Evolutionary conservation across 108 stramenopile species (phyloP).

Genomic region (Seminavis robusta): DNA sequence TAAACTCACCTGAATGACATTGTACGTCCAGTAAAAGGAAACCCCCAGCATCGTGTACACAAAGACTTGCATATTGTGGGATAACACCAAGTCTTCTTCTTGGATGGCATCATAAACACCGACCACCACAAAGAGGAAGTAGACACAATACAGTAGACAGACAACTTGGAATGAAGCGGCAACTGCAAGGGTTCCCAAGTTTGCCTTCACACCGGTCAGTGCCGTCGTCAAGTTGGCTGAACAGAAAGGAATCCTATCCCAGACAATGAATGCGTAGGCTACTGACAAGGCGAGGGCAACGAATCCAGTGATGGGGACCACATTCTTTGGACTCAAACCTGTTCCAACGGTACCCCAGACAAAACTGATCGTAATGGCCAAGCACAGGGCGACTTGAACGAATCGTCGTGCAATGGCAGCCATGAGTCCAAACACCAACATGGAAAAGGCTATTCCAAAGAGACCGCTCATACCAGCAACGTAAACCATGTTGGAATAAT

Average conservation of each 20-base stretch:
- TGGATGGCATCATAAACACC: constrained; percentile 77
- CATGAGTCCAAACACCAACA: constrained; percentile 58
- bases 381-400: constrained; percentile 68
- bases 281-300: constrained; percentile 68
- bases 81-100: constrained; percentile 39
- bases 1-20: constrained; percentile 68
- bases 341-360: constrained; percentile 86
- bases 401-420: constrained; percentile 61
- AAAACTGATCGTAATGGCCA: constrained; percentile 72
- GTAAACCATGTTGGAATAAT: constrained; percentile 63
- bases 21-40: constrained; percentile 85
- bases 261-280: constrained; percentile 76
- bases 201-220: constrained; percentile 55
- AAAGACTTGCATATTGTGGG: constrained; percentile 29
- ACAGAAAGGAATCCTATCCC: constrained; percentile 79
- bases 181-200: constrained; percentile 51
- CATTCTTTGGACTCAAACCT: constrained; percentile 72
- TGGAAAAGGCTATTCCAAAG: constrained; percentile 61
- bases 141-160: constrained; percentile 65
- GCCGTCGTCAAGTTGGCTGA: constrained; percentile 68
- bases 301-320: constrained; percentile 80
- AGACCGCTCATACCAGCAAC: constrained; percentile 60
- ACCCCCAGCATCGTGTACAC: constrained; percentile 44
- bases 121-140: constrained; percentile 57
- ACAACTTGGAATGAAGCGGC: constrained; percentile 72